Base-by-base conservation (phyloP, 495 filamentous ascomycete genomes). In the Talaromyces stipitatus region DNA sequence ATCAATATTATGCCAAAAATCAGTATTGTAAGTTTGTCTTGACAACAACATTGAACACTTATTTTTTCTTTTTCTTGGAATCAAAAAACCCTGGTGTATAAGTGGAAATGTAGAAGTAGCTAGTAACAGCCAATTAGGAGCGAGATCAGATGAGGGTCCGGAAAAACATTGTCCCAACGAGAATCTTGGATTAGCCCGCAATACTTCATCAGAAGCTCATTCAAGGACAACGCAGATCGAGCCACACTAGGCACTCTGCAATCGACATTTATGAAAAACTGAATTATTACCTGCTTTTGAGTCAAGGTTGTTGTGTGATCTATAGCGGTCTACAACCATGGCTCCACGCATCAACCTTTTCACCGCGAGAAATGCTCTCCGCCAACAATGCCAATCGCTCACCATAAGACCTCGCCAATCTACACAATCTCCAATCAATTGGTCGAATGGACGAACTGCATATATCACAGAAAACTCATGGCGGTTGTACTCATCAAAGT, bases 401-500 rank as follows among this genome's bases (percentile, higher is more conserved):
- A 63, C 27, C 53, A 46, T 66, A 11, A 36, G 58, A 29, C 58
- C 65, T 24, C 61, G 66, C 23, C 70, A 62, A 46, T 66, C 52
- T 24, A 56, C 64, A 61, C 61, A 61, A 63, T 56, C 63, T 62
- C 55, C 61, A 54, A 60, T 60, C 56, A 51, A 28, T 32, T 51
- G 48, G 48, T 27, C n/a, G 9, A 30, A 16, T 30, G 48, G 24
- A 20, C 48, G 48, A 51, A 18, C 48, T 11, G 11, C 24, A 30
- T 18, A 16, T 28, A 23, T 51, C 12, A 30, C 14, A 20, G 24
- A 20, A 7, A 20, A 63, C 11, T 67, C 72, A 46, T 59, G 64
- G 52, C 60, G 73, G 64, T 69, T 66, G 67, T 75, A 68, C 50
- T 77, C 74, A 10, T 75, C 73, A n/a, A 59, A 58, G 24, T 65